These are phyloP conservation scores for Piper longum DNA, from an alignment of 164 flowering plant species.

Conservation along the genomic window DNA sequence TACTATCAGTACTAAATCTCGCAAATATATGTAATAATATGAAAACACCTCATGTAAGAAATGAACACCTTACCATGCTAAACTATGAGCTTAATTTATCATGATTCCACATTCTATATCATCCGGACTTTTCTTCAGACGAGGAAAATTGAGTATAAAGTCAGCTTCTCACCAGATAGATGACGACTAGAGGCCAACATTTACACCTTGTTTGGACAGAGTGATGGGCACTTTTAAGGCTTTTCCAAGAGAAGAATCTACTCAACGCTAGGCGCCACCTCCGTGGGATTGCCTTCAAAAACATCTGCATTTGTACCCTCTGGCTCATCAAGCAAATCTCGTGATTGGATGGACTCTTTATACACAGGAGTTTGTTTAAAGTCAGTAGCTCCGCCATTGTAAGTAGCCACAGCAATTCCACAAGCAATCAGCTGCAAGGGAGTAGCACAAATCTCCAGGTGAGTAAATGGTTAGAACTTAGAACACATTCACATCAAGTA, in stretches of 20 bases:
- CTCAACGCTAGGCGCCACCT: conserved; percentile 87
- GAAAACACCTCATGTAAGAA: background rate
- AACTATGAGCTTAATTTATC: background rate
- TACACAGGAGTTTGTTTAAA: conserved; percentile 77
- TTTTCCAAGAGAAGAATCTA: conserved; percentile 11
- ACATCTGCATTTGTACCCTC: conserved; percentile 63
- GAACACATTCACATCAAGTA: background rate
- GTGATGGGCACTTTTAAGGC: background rate
- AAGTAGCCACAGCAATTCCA: conserved; percentile 73
- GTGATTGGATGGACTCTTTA: conserved; percentile 68
- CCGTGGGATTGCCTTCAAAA: conserved; percentile 88
- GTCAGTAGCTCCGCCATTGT: conserved; percentile 92
- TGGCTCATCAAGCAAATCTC: conserved; percentile 64
- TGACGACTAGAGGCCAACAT: background rate
- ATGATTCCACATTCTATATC: background rate
- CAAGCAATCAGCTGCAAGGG: conserved; percentile 52
- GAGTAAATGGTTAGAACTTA: background rate
- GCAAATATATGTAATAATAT: background rate
- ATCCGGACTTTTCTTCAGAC: background rate
- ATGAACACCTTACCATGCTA: background rate
- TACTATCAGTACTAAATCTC: background rate
- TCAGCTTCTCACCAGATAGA: background rate
- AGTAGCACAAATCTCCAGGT: background rate
- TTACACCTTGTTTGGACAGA: background rate
- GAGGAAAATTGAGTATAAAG: background rate